Percentiles rank a stretch among this genome's conserved stretches.
Conservation (phyloP, 345 rosid genomes). For the Reutealis trisperma region DNA sequence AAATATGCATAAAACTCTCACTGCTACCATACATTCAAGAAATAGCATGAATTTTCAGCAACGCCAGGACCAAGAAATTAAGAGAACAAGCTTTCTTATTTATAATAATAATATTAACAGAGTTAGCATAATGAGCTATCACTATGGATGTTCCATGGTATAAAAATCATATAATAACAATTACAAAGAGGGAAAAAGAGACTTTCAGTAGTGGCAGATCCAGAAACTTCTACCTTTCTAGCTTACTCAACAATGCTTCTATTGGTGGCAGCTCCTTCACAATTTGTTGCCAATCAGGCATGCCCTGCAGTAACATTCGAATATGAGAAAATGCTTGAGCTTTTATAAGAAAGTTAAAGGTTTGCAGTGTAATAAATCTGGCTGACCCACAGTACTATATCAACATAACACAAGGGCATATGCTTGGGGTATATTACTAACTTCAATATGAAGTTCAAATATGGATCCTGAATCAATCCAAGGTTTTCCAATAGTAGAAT, state of each 20-base stretch:
- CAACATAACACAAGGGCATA: background rate
- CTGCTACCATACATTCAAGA: background rate
- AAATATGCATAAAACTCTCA: background rate
- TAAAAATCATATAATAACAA: background rate
- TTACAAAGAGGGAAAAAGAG: background rate
- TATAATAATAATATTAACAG: no score
- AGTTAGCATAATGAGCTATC: background rate
- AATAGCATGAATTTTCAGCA: background rate
- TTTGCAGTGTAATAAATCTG: background rate
- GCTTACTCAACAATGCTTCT: slow-evolving; percentile 85
- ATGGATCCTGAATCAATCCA: background rate
- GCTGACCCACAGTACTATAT: background rate
- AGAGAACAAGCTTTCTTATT: background rate
- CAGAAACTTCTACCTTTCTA: slow-evolving; percentile 58
- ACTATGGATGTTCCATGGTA: background rate
- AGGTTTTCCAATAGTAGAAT: background rate
- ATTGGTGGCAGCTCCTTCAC: slow-evolving; percentile 69
- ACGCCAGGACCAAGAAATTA: no score
- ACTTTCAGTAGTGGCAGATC: slow-evolving; percentile 6
- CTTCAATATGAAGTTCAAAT: background rate
- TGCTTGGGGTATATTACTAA: background rate
- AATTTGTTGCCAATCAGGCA: slow-evolving; percentile 90
- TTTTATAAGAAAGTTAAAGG: background rate
- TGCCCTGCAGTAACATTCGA: slow-evolving; percentile 52
- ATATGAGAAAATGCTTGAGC: background rate